Conservation (phyloP, 2,329 filamentous ascomycete species). For the Exophiala oligosperma region DNA sequence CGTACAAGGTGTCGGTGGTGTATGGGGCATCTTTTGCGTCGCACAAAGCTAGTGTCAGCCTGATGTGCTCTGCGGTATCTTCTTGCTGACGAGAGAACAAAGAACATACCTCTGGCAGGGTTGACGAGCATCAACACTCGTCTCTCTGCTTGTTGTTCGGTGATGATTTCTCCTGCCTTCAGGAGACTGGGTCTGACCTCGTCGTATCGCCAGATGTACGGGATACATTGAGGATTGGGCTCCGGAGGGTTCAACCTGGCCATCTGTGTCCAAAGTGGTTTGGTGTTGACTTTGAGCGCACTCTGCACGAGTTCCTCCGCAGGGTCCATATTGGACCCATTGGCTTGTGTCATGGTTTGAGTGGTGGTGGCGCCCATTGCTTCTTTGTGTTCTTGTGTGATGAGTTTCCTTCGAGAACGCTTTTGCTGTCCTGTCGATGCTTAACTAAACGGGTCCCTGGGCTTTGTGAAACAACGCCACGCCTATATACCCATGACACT, state of each 20-base stretch:
- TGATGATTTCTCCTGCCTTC: conserved; percentile 38
- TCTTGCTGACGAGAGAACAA: neutral
- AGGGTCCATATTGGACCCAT: conserved; percentile 8
- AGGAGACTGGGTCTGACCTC: conserved; percentile 38
- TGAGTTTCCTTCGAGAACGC: neutral
- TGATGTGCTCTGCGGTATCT: neutral
- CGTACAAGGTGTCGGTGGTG: conserved; percentile 60
- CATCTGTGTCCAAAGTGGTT: conserved; percentile 56
- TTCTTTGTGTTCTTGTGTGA: neutral
- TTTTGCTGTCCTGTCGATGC: neutral
- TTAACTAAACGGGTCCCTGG: neutral
- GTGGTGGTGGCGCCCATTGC: conserved; percentile 11
- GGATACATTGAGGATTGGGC: conserved; percentile 23
- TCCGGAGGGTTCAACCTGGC: conserved; percentile 35
- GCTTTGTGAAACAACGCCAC: too few species aligned
- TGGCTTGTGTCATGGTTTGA: conserved; percentile 7
- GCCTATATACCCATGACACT: too few species aligned
- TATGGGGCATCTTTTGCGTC: conserved; percentile 44
- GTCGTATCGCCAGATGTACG: conserved; percentile 37
- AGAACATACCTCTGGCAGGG: conserved; percentile 35
- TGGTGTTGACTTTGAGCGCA: conserved; percentile 24
- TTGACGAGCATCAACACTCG: conserved; percentile 46
- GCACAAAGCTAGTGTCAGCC: neutral
- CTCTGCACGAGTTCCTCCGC: conserved; percentile 16
- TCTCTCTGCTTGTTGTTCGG: conserved; percentile 40